Conservation (phyloP, 1,139 yeast genomes). For the Lodderomyces jiufengensis region DNA sequence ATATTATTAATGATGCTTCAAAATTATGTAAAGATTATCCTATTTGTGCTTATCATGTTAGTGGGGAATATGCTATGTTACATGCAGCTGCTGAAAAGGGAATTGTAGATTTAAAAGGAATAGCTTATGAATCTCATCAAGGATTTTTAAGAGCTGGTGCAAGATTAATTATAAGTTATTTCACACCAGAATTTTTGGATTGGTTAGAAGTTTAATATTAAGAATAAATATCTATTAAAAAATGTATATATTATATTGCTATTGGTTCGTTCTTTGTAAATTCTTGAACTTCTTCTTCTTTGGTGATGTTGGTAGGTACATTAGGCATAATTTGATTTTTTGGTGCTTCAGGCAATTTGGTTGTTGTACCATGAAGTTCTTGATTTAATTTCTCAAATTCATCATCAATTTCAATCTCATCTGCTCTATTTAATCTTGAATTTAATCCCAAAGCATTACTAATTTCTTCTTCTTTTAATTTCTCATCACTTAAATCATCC, state of each 20-base stretch:
- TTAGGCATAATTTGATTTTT: constrained; percentile 19
- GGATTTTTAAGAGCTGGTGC: constrained; percentile 98
- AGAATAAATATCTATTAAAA: too few species aligned
- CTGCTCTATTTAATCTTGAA: constrained; percentile 45
- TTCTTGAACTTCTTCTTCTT: constrained; percentile 7
- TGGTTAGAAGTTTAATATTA: constrained; percentile 63
- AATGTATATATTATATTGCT: constrained; percentile 1
- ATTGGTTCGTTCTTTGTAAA: too few species aligned
- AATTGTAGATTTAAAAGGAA: constrained; percentile 77
- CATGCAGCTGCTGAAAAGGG: constrained; percentile 99
- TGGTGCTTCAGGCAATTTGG: constrained; percentile 20
- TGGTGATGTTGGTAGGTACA: constrained; percentile 10
- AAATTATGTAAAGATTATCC: constrained; percentile 82
- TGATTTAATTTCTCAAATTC: constrained; percentile 52
- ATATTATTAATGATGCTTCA: constrained; percentile 84
- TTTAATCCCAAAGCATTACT: constrained; percentile 45
- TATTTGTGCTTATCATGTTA: constrained; percentile 91
- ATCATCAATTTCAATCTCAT: constrained; percentile 65
- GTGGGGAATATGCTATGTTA: constrained; percentile 97
- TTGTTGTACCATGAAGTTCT: constrained; percentile 29
- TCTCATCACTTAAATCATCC: constrained; percentile 84
- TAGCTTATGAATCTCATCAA: constrained; percentile 89
- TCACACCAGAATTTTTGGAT: constrained; percentile 93
- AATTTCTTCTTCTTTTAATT: constrained; percentile 69
- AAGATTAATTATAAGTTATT: constrained; percentile 81